Evolutionary conservation across 805 yeast genomes (phyloP).

Genomic region (Brettanomyces naardenensis): DNA sequence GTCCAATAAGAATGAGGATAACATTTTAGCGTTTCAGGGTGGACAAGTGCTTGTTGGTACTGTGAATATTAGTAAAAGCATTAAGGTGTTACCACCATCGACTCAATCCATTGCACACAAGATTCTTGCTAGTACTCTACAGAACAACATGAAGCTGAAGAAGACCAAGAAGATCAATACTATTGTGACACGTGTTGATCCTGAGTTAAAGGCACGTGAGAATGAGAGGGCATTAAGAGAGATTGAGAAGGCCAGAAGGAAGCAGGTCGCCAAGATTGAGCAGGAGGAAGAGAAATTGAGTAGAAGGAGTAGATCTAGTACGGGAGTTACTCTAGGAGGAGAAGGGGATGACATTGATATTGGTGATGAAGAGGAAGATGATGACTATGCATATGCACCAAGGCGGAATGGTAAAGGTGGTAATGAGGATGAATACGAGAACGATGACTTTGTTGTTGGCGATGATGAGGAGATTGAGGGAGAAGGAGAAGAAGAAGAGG

Average conservation of each 20-base stretch:
- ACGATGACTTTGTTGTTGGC: constrained; percentile 29
- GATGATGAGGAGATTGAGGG: constrained; percentile 27
- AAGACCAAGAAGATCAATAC: constrained; percentile 43
- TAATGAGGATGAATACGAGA: constrained; percentile 21
- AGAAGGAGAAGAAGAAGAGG: constrained; percentile 23
- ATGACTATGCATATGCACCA: constrained; percentile 10
- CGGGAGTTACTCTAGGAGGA: constrained; percentile 17
- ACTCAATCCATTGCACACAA: constrained; percentile 80
- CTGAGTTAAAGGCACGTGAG: constrained; percentile 57
- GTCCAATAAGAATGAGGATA: constrained; percentile 56
- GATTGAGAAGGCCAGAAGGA: constrained; percentile 56
- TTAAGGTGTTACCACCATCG: constrained; percentile 83
- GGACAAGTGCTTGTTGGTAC: constrained; percentile 67
- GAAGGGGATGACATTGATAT: constrained; percentile 38
- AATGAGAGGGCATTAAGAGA: constrained; percentile 62
- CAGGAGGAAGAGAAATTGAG: constrained; percentile 53
- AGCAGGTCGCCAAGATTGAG: constrained; percentile 43
- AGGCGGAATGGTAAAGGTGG: constrained; percentile 10
- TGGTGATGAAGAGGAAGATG: constrained; percentile 26
- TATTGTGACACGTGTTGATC: constrained; percentile 52
- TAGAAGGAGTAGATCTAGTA: constrained; percentile 28
- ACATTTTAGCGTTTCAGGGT: constrained; percentile 63
- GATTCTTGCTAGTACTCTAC: constrained; percentile 65
- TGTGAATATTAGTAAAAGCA: constrained; percentile 51
- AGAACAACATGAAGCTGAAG: constrained; percentile 35